Evolutionary conservation across 1,284 basidiomycete species (phyloP).

Genomic region (Inonotus obliquus): DNA sequence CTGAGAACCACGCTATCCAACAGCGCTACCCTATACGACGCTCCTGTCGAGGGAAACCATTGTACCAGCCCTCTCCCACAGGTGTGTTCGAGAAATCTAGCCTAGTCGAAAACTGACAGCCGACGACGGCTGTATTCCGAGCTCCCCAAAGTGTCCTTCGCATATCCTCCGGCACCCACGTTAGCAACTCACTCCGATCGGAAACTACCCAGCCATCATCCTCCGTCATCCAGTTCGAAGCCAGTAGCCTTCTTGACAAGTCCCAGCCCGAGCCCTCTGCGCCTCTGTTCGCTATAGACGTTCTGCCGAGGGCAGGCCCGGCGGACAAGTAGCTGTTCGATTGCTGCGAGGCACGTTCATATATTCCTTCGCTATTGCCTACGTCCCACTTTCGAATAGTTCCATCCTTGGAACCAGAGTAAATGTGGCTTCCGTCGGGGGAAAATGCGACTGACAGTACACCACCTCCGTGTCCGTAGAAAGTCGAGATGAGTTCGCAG

Average conservation of each 20-base stretch:
- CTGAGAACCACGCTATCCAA: no score
- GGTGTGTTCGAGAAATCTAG: background rate
- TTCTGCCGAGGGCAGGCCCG: no score
- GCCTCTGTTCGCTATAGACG: background rate
- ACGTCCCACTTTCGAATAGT: conserved; percentile 3
- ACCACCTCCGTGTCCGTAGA: conserved; percentile 7
- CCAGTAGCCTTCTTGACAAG: background rate
- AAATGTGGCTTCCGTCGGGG: conserved; percentile 1
- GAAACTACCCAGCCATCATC: background rate
- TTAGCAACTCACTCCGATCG: background rate
- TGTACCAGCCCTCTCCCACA: background rate
- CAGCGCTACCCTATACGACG: no score
- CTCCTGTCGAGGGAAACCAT: background rate
- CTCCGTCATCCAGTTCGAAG: background rate
- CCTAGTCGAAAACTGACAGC: background rate
- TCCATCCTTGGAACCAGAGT: background rate
- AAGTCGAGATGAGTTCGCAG: background rate
- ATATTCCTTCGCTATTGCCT: background rate
- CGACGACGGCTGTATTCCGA: background rate
- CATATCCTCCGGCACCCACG: background rate
- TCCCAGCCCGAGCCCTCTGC: background rate
- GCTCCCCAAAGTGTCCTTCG: background rate
- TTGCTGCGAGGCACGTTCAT: background rate
- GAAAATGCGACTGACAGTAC: conserved; percentile 16
- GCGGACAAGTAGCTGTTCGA: no score